Evolutionary conservation across 805 yeast species (phyloP), one percentile per base, ranked within the genome.

Genomic region (Komagataella phaffii): DNA sequence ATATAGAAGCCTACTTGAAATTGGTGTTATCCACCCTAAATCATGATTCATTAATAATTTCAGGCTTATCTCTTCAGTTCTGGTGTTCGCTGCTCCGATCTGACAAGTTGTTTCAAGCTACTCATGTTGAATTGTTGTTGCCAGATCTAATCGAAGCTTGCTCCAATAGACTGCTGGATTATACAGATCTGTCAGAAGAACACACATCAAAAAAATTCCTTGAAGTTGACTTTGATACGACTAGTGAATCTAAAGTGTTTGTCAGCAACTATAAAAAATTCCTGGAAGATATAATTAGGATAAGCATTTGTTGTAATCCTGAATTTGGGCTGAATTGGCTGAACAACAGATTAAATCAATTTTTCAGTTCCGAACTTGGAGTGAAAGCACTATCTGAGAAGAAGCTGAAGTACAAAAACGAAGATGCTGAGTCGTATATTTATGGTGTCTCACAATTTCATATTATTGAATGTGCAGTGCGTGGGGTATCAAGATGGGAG

Each of bases 401-500:
- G 45, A 74, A 74, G 50, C 64, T 88, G 54, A 78, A 75, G 48
- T 75, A 76, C 53, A 74, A 74, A 53, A 77, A 77, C 1, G 85
- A 75, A 54, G 71, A 72, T 50, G 74, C 79, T 2, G 79, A 84
- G 53, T 85, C 96, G 4, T 86, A 79, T 61, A 75, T 85, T 46
- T 76, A 80, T 54, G 93, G 95, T 0, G 76, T 83, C 51, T 79
- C 95, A 0, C 96, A 89, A 62, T 81, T 93, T 54, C 83, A 81
- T 61, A 80, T 89, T 23, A 87, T 89, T 24, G 98, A 91, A 65
- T 84, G 96, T 43, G 84, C 95, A 57, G 79, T 93, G 40, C 77
- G 96, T 54, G 99, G 98, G 44, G 83, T 95, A 21, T 82, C 93
- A 10, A 78, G 99, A 61, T 95, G 99, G 99, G 80, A 88, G 59